A percentile compares a stretch with the other conserved stretches of the same genome.
phyloP scores from a whole-genome alignment of 805 yeast genomes.

The Starmerella vitae region DNA sequence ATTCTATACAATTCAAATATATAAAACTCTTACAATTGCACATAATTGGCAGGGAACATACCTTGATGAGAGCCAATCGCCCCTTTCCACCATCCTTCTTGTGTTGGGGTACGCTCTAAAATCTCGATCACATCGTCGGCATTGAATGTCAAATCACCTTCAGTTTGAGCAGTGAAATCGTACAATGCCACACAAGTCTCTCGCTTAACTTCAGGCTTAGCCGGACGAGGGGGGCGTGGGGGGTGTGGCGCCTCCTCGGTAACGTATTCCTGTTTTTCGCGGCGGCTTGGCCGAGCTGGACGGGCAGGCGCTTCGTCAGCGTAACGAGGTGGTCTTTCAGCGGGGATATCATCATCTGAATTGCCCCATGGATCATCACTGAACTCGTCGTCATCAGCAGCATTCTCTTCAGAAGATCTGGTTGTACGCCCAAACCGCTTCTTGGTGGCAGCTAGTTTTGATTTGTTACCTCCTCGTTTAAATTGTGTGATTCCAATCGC shows the following conservation, averaged over 20 bases:
- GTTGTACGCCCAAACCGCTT: conserved; percentile 41
- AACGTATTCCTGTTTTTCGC: conserved; percentile 21
- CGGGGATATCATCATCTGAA: not conserved
- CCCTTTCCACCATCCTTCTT: conserved; percentile 99
- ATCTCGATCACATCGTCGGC: conserved; percentile 82
- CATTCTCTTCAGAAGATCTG: conserved; percentile 26
- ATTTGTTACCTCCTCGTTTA: conserved; percentile 75
- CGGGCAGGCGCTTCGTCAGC: conserved; percentile 18
- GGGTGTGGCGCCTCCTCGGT: conserved; percentile 24
- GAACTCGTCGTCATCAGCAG: not conserved
- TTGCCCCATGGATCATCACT: conserved; percentile 1
- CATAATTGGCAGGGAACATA: conserved; percentile 93
- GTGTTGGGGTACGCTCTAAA: conserved; percentile 66
- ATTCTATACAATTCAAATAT: too few species aligned
- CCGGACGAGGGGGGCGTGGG: conserved; percentile 11
- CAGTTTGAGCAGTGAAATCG: conserved; percentile 86
- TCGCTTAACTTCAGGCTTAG: conserved; percentile 23
- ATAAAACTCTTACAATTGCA: conserved; percentile 36
- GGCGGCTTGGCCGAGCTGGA: conserved; percentile 19
- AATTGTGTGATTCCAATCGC: conserved; percentile 71
- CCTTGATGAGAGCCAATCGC: conserved; percentile 71
- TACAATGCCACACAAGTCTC: conserved; percentile 69
- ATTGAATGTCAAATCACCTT: conserved; percentile 74
- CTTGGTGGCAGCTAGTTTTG: conserved; percentile 69
- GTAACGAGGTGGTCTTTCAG: conserved; percentile 15